Conservation (phyloP, 2,329 filamentous ascomycete species). For the Coniella lustricola region DNA sequence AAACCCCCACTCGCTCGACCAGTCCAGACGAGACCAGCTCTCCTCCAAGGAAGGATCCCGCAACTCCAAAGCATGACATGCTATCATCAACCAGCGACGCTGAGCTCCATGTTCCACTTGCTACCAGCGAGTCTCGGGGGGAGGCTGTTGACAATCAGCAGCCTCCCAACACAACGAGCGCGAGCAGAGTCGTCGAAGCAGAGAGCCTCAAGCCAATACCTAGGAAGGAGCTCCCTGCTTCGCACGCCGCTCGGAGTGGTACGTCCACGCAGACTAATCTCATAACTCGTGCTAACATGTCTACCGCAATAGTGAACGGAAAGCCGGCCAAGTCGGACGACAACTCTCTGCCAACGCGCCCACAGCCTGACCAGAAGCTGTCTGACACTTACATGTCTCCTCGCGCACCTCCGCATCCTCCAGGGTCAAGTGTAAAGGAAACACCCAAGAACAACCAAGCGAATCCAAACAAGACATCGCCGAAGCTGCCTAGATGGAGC, state of each 20-base stretch:
- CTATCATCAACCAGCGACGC: constrained; percentile 26
- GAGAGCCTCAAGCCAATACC: constrained; percentile 43
- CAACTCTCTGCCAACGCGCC: constrained; percentile 21
- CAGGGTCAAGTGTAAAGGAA: constrained; percentile 38
- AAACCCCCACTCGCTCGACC: constrained; percentile 38
- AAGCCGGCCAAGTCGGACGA: constrained; percentile 24
- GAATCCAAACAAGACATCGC: constrained; percentile 47
- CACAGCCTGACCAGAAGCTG: constrained; percentile 33
- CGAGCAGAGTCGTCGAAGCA: constrained; percentile 30
- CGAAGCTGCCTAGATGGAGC: constrained; percentile 67
- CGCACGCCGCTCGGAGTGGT: constrained; percentile 35
- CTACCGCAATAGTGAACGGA: constrained; percentile 28
- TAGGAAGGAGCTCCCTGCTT: constrained; percentile 56
- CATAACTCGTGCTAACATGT: constrained; percentile 14
- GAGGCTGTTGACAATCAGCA: constrained; percentile 45
- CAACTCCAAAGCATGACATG: constrained; percentile 23
- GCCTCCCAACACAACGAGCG: constrained; percentile 37
- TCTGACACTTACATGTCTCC: constrained; percentile 52
- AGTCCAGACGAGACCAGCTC: constrained; percentile 33
- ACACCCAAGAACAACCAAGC: constrained; percentile 32
- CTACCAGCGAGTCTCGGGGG: constrained; percentile 52
- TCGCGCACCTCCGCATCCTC: constrained; percentile 46
- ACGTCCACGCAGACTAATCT: constrained; percentile 22
- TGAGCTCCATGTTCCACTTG: constrained; percentile 36
- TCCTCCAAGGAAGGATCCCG: constrained; percentile 30